These are phyloP conservation scores for Chrysoporthe puriensis DNA, from an alignment of 2,329 filamentous ascomycete species.

Conservation along the genomic window DNA sequence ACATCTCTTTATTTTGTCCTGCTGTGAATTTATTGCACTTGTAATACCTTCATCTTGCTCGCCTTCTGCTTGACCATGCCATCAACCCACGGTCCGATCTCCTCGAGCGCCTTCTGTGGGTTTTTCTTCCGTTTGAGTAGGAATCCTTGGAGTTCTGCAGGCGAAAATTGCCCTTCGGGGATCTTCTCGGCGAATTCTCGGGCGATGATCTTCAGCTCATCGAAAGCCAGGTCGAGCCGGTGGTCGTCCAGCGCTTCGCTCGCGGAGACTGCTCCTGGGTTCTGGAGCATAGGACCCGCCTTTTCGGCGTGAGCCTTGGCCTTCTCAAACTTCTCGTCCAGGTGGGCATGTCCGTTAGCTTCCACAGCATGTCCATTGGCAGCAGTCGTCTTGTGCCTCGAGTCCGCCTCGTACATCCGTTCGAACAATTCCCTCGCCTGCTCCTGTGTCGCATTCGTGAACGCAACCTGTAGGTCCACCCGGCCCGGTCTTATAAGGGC, in stretches of 20 bases:
- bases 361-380: not conserved
- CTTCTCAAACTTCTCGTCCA: slow-evolving; percentile 7
- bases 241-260: slow-evolving; percentile 26
- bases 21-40: slow-evolving; percentile 46
- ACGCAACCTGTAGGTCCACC: slow-evolving; percentile 58
- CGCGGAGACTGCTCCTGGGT: not conserved
- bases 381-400: slow-evolving; percentile 28
- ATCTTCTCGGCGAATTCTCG: slow-evolving; percentile 55
- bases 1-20: not conserved
- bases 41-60: slow-evolving; percentile 50
- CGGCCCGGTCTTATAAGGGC: slow-evolving; percentile 75
- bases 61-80: slow-evolving; percentile 55
- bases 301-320: slow-evolving; percentile 9
- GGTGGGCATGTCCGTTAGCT: not conserved
- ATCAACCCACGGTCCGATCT: slow-evolving; percentile 58
- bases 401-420: slow-evolving; percentile 61
- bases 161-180: slow-evolving; percentile 56
- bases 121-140: slow-evolving; percentile 64
- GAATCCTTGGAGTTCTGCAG: slow-evolving; percentile 69
- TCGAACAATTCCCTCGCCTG: slow-evolving; percentile 63
- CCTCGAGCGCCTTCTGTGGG: slow-evolving; percentile 57
- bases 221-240: slow-evolving; percentile 36
- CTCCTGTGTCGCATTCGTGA: slow-evolving; percentile 55
- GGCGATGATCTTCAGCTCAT: slow-evolving; percentile 51
- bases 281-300: not conserved